Conservation (phyloP, 2,329 filamentous ascomycete species). For the Fusarium sororula region DNA sequence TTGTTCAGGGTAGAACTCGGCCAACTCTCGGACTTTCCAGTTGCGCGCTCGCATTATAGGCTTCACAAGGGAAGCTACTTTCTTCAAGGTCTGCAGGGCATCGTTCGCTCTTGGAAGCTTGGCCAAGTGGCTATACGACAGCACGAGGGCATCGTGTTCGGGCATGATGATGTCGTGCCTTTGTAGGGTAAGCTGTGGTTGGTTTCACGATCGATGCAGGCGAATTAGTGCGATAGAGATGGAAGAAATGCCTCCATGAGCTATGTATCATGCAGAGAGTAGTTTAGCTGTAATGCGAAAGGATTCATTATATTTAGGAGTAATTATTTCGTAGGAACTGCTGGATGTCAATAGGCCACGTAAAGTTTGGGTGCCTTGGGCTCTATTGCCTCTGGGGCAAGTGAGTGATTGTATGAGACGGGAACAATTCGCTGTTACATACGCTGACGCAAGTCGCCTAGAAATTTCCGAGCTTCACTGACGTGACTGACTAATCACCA, state of each 20-base stretch:
- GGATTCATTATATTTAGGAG: not conserved
- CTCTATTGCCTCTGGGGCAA: conserved; percentile 16
- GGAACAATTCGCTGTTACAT: not conserved
- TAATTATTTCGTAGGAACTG: not conserved
- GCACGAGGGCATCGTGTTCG: conserved; percentile 54
- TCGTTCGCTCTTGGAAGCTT: conserved; percentile 58
- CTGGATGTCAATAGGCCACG: conserved; percentile 22
- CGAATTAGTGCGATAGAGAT: not conserved
- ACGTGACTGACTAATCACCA: conserved; percentile 35
- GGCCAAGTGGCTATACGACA: conserved; percentile 60
- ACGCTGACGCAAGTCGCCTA: conserved; percentile 34
- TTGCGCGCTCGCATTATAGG: conserved; percentile 89
- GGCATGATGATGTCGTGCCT: conserved; percentile 30
- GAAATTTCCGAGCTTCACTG: conserved; percentile 32
- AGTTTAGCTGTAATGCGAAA: not conserved
- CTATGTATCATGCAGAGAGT: not conserved
- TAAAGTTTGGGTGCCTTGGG: conserved; percentile 40
- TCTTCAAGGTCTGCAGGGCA: conserved; percentile 72
- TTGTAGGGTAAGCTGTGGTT: not conserved
- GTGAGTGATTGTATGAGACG: conserved; percentile 12
- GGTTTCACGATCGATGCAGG: conserved; percentile 5
- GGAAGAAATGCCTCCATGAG: conserved; percentile 1
- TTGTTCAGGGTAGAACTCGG: conserved; percentile 85
- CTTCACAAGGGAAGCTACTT: conserved; percentile 88
- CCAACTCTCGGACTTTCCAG: conserved; percentile 82